These are phyloP conservation scores for Pseudogymnoascus sp. DNA, from an alignment of 2,329 filamentous ascomycete species.

Conservation along the genomic window DNA sequence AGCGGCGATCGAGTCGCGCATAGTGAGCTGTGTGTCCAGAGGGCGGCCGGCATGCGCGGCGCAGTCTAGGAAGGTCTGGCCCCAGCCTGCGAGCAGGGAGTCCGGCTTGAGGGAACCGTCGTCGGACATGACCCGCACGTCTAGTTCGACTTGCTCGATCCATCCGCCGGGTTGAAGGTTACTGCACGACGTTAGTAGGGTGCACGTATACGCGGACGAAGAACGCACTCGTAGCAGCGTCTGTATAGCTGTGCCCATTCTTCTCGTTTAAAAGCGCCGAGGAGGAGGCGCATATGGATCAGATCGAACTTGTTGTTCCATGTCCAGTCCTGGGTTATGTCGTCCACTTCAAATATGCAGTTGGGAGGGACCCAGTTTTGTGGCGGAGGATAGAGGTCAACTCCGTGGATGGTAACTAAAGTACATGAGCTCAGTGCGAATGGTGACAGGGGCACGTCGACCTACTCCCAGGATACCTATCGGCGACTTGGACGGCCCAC, in stretches of 20 bases:
- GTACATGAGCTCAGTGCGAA: not conserved
- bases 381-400: slow-evolving; percentile 20
- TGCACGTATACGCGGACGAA: not conserved
- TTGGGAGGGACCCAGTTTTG: slow-evolving; percentile 20
- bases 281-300: slow-evolving; percentile 24
- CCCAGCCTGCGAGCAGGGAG: slow-evolving; percentile 15
- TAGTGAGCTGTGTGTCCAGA: slow-evolving; percentile 19
- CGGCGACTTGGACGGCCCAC: slow-evolving; percentile 20
- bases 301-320: slow-evolving; percentile 38
- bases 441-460: not conserved
- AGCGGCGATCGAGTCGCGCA: slow-evolving; percentile 21
- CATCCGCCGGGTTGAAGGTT: slow-evolving; percentile 10
- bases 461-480: slow-evolving; percentile 12
- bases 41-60: slow-evolving; percentile 19
- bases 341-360: slow-evolving; percentile 21
- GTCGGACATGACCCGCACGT: slow-evolving; percentile 7
- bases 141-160: slow-evolving; percentile 8
- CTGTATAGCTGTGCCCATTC: slow-evolving; percentile 16
- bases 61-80: slow-evolving; percentile 18
- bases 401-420: slow-evolving; percentile 17
- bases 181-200: not conserved
- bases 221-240: not conserved
- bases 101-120: slow-evolving; percentile 12
- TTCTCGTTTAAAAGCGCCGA: slow-evolving; percentile 15
- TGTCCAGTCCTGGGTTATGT: slow-evolving; percentile 34